Evolutionary conservation across 805 yeast species (phyloP).

Genomic region (Schizosaccharomyces osmophilus): DNA sequence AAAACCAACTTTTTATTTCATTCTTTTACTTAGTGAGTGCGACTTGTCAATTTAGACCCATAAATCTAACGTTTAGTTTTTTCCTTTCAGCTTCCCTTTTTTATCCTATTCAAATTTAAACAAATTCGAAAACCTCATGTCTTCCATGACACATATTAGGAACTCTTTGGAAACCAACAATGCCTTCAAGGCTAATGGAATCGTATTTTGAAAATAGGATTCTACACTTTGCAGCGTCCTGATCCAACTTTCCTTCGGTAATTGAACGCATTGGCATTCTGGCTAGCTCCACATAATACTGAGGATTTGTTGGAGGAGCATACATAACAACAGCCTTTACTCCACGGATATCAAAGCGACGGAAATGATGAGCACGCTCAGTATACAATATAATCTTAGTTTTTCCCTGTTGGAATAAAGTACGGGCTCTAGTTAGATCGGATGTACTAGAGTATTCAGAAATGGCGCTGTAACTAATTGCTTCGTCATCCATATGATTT

Average conservation of each 20-base stretch:
- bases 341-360: conserved; percentile 65
- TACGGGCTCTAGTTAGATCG: conserved; percentile 46
- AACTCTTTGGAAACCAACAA: conserved; percentile 58
- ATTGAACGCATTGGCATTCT: conserved; percentile 33
- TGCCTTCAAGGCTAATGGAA: conserved; percentile 47
- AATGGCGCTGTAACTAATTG: conserved; percentile 16
- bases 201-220: conserved; percentile 59
- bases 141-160: conserved; percentile 43
- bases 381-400: conserved; percentile 61
- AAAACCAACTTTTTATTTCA: too few species aligned
- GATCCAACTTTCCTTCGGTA: conserved; percentile 22
- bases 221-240: conserved; percentile 29
- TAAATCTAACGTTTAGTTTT: too few species aligned
- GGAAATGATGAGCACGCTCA: conserved; percentile 78
- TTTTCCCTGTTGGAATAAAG: conserved; percentile 38
- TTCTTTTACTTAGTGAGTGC: too few species aligned
- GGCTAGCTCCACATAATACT: conserved; percentile 55
- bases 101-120: conserved; percentile 11
- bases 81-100: neutral
- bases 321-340: conserved; percentile 64
- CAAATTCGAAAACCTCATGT: conserved; percentile 54
- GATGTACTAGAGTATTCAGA: conserved; percentile 52
- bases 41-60: too few species aligned
- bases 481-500: conserved; percentile 38
- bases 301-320: conserved; percentile 63